A percentile compares a stretch with the other conserved stretches of the same genome.
These are phyloP conservation scores for Salix suchowensis DNA, from an alignment of 345 rosid species.

Conservation along the genomic window DNA sequence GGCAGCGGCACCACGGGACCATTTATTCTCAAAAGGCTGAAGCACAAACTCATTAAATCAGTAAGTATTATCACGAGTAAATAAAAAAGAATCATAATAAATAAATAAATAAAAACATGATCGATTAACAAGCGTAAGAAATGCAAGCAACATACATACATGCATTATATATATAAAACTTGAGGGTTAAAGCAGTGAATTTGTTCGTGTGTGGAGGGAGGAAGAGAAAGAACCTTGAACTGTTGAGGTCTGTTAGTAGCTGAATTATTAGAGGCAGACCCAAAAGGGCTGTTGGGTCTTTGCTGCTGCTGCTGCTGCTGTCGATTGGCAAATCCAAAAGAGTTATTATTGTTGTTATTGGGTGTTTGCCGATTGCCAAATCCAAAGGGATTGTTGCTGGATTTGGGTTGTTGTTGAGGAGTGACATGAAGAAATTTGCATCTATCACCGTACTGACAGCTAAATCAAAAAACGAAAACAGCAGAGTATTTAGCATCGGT, in stretches of 20 bases:
- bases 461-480: constrained; percentile 26
- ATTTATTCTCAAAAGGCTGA: constrained; percentile 71
- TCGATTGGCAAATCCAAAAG: no score
- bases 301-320: no score
- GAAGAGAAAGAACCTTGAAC: constrained; percentile 44
- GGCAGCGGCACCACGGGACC: constrained; percentile 47
- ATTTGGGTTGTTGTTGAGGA: constrained; percentile 45
- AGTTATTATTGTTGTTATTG: background rate
- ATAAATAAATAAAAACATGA: background rate
- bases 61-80: background rate
- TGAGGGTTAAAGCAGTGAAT: no score
- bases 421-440: constrained; percentile 66
- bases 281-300: no score
- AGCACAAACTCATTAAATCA: constrained; percentile 15
- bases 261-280: constrained; percentile 13
- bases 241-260: constrained; percentile 41
- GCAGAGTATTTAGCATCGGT: background rate
- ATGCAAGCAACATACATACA: background rate
- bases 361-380: constrained; percentile 47
- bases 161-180: no score
- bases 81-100: background rate
- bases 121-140: no score
- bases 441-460: constrained; percentile 73
- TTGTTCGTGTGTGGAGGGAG: background rate
- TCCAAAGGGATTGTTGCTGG: constrained; percentile 20